Conservation (phyloP, 345 rosid genomes). For the Citrus sp. region DNA sequence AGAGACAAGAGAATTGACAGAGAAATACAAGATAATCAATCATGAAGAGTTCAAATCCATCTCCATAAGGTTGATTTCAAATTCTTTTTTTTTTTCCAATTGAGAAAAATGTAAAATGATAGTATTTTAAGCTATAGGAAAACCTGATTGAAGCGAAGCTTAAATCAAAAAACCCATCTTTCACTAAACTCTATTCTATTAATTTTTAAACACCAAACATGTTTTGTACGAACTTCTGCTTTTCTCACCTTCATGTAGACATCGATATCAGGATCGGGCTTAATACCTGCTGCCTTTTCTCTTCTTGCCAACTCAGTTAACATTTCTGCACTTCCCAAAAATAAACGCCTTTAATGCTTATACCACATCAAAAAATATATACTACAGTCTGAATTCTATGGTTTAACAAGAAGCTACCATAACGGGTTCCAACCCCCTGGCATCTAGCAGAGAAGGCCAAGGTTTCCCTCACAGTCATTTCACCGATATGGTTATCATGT, state of each 20-base stretch:
- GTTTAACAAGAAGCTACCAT: not conserved
- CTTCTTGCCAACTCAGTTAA: conserved; percentile 36
- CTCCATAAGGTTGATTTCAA: not conserved
- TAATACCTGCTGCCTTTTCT: conserved; percentile 68
- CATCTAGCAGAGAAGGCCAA: conserved; percentile 75
- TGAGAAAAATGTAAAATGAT: not conserved
- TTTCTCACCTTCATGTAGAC: conserved; percentile 60
- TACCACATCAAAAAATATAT: not conserved
- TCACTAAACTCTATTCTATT: too few relatives aligned
- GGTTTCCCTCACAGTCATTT: conserved; percentile 83
- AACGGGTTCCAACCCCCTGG: conserved; percentile 60
- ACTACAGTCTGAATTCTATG: not conserved
- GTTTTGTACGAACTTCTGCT: not conserved
- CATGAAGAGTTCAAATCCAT: not conserved
- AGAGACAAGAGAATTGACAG: not conserved
- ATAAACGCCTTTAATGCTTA: not conserved
- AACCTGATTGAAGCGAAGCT: not conserved
- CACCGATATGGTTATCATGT: conserved; percentile 65
- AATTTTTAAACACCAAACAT: not conserved
- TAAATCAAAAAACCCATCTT: too few relatives aligned
- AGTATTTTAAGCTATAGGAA: not conserved
- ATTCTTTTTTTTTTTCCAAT: too few relatives aligned
- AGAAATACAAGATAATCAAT: not conserved
- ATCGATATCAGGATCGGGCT: conserved; percentile 77
- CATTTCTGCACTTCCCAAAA: not conserved